Evolutionary conservation across 1,139 yeast genomes (phyloP), one percentile per base, ranked within the genome.

Genomic region (Wickerhamomyces sp.): DNA sequence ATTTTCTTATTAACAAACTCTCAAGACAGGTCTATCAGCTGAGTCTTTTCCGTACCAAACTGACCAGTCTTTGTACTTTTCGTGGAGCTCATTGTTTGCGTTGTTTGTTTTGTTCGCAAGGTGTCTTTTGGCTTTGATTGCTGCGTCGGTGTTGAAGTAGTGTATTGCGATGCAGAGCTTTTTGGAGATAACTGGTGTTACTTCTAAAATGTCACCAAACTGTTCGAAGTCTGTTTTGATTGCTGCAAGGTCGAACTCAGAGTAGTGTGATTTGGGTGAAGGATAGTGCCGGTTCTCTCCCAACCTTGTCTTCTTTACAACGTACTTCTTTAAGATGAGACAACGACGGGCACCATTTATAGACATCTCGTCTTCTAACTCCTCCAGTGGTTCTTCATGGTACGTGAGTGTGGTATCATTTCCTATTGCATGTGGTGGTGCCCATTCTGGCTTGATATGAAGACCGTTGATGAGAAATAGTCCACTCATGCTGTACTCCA

Each of bases 1-100:
- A 8, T 21, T 21, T 21, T 21, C 20, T 18, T 20, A 10, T n/a
- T 20, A 12, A 14, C 20, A 54, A 13, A 56, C 35, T 27, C 49
- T 52, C 27, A 60, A 47, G 45, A 76, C 70, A 5, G 74, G 78
- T 44, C 65, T 67, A 47, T 83, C 92, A 7, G 87, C 69, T 1
- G 77, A 74, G 56, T 86, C 95, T 38, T 70, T 72, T 0, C 85
- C 88, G 53, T 76, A 86, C 74, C 78, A 72, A 3, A 82, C 61
- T 10, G 67, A 60, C 94, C 95, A 86, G 7, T 65, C 73, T 8
- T 59, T 59, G 51, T 79, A 85, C 48, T 70, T 76, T n/a, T 49
- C 49, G 39, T 65, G 52, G 46, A 81, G 51, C n/a, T 46, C 48
- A 3, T n/a, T n/a, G n/a, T n/a, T 24, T 24, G 13, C 76, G 63